Base-by-base conservation (phyloP, 257 asterid genomes). In the Petrea volubilis region DNA sequence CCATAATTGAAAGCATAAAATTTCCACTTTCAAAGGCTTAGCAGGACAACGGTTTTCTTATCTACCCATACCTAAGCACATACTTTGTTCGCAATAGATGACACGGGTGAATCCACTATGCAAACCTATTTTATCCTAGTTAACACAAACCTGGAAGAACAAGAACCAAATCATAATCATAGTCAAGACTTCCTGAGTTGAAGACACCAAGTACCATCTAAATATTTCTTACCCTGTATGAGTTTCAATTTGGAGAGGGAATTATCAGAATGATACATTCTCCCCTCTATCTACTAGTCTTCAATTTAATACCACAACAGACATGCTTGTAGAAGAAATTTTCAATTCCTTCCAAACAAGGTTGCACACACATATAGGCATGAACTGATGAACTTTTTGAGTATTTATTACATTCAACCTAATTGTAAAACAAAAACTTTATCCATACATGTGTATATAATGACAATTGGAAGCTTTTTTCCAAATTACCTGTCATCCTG, bases 401-500 rank as follows among this genome's bases (percentile, higher is more conserved):
- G 67, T 29, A 62, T 24, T 47, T 46, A 50, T 73, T 63, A 43
- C 21, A 65, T 17, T 15, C 60, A 20, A 23, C 64, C 61, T 57
- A 46, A 25, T 11, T 50, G 49, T 44, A 14, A 58, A n/a, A 55
- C 23, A 47, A 67, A 50, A 36, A 40, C 4, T n/a, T n/a, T 44
- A 40, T 51, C 38, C 7, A 2, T 33, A 3, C 58, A 81, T 11
- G 51, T 11, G 31, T 23, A 60, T 40, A 20, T 69, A 21, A 50
- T 67, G 50, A 52, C 25, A 33, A 38, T 36, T 40, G 28, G 68
- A 64, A 18, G 75, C 61, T 49, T 60, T n/a, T 64, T 73, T 38
- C 67, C 74, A 63, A 53, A 9, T 74, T 73, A 92, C 99, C 99
- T 90, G 72, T 79, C 98, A 84, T 88, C 88, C 49, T 83, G 87